Percentiles rank a stretch among this genome's conserved stretches.
Conservation (phyloP, 768 basidiomycete genomes). For the Mycena olivaceomarginata region DNA sequence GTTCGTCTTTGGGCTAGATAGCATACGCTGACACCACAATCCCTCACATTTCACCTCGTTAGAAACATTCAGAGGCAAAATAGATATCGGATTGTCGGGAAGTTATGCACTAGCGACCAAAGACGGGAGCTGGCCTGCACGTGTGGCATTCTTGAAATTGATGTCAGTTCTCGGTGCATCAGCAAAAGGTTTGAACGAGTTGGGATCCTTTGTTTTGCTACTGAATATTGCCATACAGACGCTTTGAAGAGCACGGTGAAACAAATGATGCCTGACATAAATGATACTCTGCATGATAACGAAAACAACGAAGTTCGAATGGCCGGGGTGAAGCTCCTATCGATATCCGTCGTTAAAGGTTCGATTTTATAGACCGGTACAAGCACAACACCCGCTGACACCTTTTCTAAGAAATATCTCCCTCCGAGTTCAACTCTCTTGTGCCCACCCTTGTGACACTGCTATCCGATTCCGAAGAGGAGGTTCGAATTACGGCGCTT, state of each 20-base stretch:
- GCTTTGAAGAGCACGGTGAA: not conserved
- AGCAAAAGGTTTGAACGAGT: slow-evolving; percentile 1
- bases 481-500: slow-evolving; percentile 11
- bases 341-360: slow-evolving; percentile 10
- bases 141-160: slow-evolving; percentile 12
- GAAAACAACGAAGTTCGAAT: not conserved
- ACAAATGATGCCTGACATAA: not conserved
- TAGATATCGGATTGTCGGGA: not conserved
- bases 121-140: slow-evolving; percentile 7
- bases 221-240: not conserved
- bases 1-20: not conserved
- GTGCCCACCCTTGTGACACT: slow-evolving; percentile 8
- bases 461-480: slow-evolving; percentile 7
- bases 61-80: not conserved
- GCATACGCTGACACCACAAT: not conserved
- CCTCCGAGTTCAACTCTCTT: not conserved
- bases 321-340: slow-evolving; percentile 11
- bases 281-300: not conserved
- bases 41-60: not conserved
- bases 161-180: not conserved
- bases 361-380: not conserved
- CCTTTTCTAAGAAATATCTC: not conserved
- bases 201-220: not conserved
- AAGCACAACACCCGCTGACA: not conserved
- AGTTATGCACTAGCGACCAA: not conserved